Base-by-base conservation (phyloP, 768 basidiomycete genomes). In the Pholiota molesta region DNA sequence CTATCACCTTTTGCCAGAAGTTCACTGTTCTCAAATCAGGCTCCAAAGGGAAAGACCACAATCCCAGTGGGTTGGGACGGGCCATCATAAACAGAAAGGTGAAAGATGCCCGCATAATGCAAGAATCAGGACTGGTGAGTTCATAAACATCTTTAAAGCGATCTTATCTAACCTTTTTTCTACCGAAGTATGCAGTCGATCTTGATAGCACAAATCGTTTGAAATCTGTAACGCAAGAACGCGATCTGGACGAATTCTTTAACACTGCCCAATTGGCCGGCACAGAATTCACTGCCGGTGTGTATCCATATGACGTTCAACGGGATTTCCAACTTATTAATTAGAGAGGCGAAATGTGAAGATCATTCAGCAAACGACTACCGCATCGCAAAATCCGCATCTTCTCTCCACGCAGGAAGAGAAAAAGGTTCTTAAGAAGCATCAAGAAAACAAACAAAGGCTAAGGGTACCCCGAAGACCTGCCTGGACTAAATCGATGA, bases 251-350 rank as follows among this genome's bases (percentile, higher is more conserved):
- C 66, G 97, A 96, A 75, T 99, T 99, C 73, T 76, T 99, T 59
- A 96, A 87, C 71, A 97, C 94, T 13, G 97, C 97, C 10, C 92
- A 95, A 68, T 79, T 99, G 58, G 97, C 97, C 14, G 97, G 91
- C 55, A 92, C 92, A 11, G 94, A 99, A 68, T 99, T 99, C 71
- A 93, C 94, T 17, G 97, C 97, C 37, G 97, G 96, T 97, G 62
- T 37, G 85, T 68, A 26, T 54, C 39, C 45, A 19, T 37, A 55
- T 10, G 47, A 6, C 29, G 10, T 49, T 26, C 17, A 33, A 35
- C 37, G 44, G 33, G 26, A 28, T 39, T 55, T 26, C 68, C 58
- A 54, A 47, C 63, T 56, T 53, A 54, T 23, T 56, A 31, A 62
- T 60, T 59, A 92, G 92, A 94, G 72, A 84, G 89, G 58, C 80